Conservation (phyloP, 176 grass and related monocot species). For the Phragmites australis region DNA sequence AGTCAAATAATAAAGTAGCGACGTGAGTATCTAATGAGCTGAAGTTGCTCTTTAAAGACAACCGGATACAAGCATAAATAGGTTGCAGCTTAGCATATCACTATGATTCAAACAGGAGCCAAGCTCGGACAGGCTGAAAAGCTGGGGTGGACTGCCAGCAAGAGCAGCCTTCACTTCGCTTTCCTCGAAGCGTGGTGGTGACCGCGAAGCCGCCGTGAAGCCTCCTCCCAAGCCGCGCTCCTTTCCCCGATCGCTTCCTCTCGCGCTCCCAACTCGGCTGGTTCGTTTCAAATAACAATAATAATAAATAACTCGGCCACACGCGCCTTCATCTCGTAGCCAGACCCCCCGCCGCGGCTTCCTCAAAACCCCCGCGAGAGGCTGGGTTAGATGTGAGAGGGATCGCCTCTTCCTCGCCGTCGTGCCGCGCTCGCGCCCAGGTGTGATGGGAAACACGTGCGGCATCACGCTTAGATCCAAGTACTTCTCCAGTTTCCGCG, state of each 20-base stretch:
- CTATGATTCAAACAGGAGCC: constrained; percentile 17
- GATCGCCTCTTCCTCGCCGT: not conserved
- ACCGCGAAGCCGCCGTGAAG: constrained; percentile 45
- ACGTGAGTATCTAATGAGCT: too few species aligned
- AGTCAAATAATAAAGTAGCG: too few species aligned
- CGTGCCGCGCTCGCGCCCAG: constrained; percentile 16
- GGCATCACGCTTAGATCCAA: constrained; percentile 63
- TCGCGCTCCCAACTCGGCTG: too few species aligned
- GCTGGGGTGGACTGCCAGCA: too few species aligned
- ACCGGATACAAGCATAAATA: too few species aligned
- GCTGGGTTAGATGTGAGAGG: constrained; percentile 35
- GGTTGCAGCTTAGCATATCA: too few species aligned
- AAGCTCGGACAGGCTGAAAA: too few species aligned
- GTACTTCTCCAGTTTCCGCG: constrained; percentile 63
- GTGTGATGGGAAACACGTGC: constrained; percentile 62
- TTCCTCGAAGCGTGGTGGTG: constrained; percentile 42
- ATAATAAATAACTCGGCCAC: constrained; percentile 5
- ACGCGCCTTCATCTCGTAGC: not conserved
- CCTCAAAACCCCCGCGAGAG: not conserved
- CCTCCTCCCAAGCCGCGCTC: constrained; percentile 3
- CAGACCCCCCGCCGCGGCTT: constrained; percentile 12
- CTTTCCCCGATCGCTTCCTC: not conserved
- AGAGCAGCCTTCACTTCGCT: constrained; percentile 28
- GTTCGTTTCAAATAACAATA: too few species aligned
- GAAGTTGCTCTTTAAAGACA: too few species aligned